Conservation (phyloP, 257 asterid species). For the Nicotiana sylvestris region DNA sequence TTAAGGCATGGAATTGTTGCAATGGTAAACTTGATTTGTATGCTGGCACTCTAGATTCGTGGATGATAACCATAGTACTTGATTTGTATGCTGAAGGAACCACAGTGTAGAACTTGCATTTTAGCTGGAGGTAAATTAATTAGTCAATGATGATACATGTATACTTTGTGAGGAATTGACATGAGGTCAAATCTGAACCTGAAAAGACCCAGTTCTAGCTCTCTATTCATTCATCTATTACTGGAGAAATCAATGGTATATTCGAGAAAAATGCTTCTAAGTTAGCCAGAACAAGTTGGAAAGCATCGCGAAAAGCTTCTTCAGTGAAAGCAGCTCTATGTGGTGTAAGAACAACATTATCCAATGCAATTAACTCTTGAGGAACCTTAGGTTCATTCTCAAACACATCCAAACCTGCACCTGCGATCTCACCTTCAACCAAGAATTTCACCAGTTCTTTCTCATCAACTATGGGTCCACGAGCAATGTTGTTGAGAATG, state of each 20-base stretch:
- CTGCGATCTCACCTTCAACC: constrained; percentile 42
- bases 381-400: constrained; percentile 53
- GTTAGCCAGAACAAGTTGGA: constrained; percentile 37
- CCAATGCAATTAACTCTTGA: constrained; percentile 27
- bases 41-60: not conserved
- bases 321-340: constrained; percentile 34
- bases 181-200: not conserved
- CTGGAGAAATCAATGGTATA: constrained; percentile 43
- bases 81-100: not conserved
- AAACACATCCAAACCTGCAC: constrained; percentile 68
- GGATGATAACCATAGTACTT: not conserved
- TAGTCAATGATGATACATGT: not conserved
- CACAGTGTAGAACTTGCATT: not conserved
- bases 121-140: not conserved
- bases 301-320: constrained; percentile 32
- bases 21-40: not conserved
- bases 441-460: constrained; percentile 43
- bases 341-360: constrained; percentile 24
- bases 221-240: not conserved
- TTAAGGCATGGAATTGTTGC: not conserved
- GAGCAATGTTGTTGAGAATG: constrained; percentile 25
- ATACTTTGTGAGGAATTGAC: not conserved
- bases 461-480: constrained; percentile 45
- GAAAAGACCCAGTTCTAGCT: not conserved
- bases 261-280: constrained; percentile 54